Evolutionary conservation across 352 stramenopile genomes (phyloP).

Genomic region (Pythium aphanidermatum): DNA sequence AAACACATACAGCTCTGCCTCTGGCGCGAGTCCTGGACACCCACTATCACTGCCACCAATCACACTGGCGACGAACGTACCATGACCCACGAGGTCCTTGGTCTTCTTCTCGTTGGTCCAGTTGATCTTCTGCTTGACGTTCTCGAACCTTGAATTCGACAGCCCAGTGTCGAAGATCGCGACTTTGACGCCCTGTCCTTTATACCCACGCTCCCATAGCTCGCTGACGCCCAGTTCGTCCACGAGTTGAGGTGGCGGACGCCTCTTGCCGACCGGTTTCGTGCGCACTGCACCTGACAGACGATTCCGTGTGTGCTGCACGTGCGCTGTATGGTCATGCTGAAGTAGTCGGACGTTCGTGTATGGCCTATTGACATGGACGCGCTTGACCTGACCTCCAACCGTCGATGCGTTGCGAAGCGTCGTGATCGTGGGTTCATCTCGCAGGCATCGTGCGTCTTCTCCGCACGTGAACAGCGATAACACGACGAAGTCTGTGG

Average conservation of each 20-base stretch:
- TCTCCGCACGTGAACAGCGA: constrained; percentile 35
- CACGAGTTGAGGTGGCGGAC: constrained; percentile 27
- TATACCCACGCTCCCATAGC: constrained; percentile 54
- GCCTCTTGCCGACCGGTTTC: constrained; percentile 20
- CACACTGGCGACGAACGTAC: constrained; percentile 79
- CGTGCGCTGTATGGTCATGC: neutral
- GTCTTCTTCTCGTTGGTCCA: constrained; percentile 84
- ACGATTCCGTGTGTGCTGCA: constrained; percentile 3
- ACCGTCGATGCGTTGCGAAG: constrained; percentile 33
- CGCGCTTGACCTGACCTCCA: constrained; percentile 35
- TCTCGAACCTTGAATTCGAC: constrained; percentile 36
- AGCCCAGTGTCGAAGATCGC: constrained; percentile 86
- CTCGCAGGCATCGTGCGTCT: neutral
- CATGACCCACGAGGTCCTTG: constrained; percentile 68
- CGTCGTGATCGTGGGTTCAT: neutral
- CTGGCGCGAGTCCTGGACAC: constrained; percentile 74
- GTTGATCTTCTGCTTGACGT: constrained; percentile 77
- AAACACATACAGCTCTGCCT: constrained; percentile 75
- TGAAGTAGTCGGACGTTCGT: constrained; percentile 28
- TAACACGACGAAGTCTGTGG: constrained; percentile 63
- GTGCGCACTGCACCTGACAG: constrained; percentile 11
- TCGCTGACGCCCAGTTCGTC: constrained; percentile 45
- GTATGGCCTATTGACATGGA: constrained; percentile 48
- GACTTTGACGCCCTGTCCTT: constrained; percentile 71
- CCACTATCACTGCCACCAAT: constrained; percentile 47